Conservation (phyloP, 2,329 filamentous ascomycete species). For the Cercospora sp. region DNA sequence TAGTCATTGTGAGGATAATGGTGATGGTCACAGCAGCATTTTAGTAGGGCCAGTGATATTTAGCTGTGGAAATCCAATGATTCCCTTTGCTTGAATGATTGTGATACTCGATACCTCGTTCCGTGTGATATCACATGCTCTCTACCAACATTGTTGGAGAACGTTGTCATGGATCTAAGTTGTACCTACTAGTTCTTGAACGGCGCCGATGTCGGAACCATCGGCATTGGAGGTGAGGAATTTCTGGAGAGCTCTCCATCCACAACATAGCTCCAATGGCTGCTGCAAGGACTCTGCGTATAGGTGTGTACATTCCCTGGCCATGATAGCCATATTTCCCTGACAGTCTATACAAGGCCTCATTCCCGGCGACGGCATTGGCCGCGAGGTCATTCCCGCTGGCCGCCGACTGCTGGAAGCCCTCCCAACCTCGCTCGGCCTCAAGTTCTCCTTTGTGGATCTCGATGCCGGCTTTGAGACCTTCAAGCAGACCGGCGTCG, state of each 20-base stretch:
- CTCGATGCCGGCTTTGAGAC: slow-evolving; percentile 91
- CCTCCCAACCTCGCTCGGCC: slow-evolving; percentile 81
- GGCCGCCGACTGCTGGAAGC: slow-evolving; percentile 90
- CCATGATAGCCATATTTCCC: background rate
- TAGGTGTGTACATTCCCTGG: background rate
- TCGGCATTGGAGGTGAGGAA: background rate
- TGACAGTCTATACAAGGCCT: slow-evolving; percentile 62
- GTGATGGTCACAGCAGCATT: background rate
- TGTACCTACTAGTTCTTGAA: background rate
- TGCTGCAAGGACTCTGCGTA: slow-evolving; percentile 17
- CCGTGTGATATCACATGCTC: background rate
- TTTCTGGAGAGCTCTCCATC: background rate
- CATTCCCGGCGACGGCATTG: slow-evolving; percentile 97
- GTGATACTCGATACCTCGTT: background rate
- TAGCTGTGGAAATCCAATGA: background rate
- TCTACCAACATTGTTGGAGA: background rate
- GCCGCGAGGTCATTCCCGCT: slow-evolving; percentile 94
- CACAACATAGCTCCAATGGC: slow-evolving; percentile 12
- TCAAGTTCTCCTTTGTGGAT: slow-evolving; percentile 93
- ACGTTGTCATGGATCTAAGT: background rate
- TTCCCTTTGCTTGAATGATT: background rate
- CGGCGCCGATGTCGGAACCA: background rate
- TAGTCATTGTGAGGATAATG: background rate
- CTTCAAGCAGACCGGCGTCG: slow-evolving; percentile 84
- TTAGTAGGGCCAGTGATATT: background rate